These are phyloP conservation scores for Coemansia sp. DNA, from an alignment of 192 early-diverging fungal species.

Conservation along the genomic window DNA sequence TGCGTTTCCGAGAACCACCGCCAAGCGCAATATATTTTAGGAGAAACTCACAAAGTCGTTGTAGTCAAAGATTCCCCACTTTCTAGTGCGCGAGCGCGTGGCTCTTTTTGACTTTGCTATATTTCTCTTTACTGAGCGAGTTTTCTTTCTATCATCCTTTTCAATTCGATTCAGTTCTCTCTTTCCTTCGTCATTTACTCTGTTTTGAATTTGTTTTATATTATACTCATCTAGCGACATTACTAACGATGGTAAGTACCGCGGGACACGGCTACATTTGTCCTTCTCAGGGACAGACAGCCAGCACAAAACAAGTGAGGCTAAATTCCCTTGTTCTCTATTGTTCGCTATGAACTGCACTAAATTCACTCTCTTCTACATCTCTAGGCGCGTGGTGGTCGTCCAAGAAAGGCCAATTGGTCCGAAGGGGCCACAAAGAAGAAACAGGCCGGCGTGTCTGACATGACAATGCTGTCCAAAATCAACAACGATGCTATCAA, in stretches of 20 bases:
- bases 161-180: not conserved
- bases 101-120: conserved; percentile 1
- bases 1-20: too few species aligned
- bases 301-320: not conserved
- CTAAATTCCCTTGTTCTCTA: too few species aligned
- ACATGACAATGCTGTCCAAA: conserved; percentile 92
- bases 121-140: not conserved
- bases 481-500: conserved; percentile 95
- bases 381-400: conserved; percentile 44
- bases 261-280: not conserved
- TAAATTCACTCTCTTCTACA: not conserved
- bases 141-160: conserved; percentile 9
- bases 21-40: too few species aligned
- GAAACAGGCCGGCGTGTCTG: conserved; percentile 78
- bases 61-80: too few species aligned
- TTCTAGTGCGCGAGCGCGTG: not conserved
- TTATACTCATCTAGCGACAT: conserved; percentile 16
- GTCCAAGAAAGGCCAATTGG: conserved; percentile 66
- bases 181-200: not conserved
- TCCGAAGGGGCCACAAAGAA: conserved; percentile 69
- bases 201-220: conserved; percentile 1
- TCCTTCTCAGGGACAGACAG: not conserved
- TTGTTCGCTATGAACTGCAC: not conserved
- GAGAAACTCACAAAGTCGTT: too few species aligned
- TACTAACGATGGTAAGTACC: conserved; percentile 29